Conservation (phyloP, 805 yeast genomes). For the Candida ovalis region DNA sequence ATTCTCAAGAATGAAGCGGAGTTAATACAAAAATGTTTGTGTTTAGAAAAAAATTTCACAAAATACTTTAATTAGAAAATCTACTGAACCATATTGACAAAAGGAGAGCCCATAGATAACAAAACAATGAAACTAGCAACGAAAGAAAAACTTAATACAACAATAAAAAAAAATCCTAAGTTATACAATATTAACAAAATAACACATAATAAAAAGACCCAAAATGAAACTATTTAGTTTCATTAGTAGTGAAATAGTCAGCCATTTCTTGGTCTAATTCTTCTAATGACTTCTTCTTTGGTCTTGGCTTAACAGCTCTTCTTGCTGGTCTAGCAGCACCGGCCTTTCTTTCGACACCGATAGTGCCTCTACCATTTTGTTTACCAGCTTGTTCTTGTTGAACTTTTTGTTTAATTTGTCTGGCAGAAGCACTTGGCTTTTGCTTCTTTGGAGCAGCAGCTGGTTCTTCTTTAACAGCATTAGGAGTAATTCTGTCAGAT, state of each 20-base stretch:
- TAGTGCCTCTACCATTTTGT: slow-evolving; percentile 29
- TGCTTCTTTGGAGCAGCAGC: slow-evolving; percentile 3
- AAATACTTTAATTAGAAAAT: no score
- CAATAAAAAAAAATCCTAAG: not conserved
- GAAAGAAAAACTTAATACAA: no score
- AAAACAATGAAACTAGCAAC: not conserved
- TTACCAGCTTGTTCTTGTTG: slow-evolving; percentile 34
- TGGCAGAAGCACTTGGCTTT: slow-evolving; percentile 15
- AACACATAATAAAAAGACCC: not conserved
- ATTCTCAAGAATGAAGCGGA: no score
- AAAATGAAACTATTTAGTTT: slow-evolving; percentile 12
- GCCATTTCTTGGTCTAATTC: slow-evolving; percentile 98
- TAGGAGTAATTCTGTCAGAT: slow-evolving; percentile 66
- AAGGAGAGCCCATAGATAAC: not conserved
- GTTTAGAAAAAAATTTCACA: no score
- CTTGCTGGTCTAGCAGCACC: slow-evolving; percentile 33
- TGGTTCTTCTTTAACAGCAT: slow-evolving; percentile 18
- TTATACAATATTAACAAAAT: not conserved
- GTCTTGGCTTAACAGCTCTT: slow-evolving; percentile 32
- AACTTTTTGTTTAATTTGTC: slow-evolving; percentile 4
- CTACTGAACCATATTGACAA: no score
- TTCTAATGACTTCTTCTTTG: slow-evolving; percentile 71
- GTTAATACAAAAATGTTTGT: no score
- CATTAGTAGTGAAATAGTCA: slow-evolving; percentile 74
- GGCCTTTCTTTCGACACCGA: slow-evolving; percentile 44